Evolutionary conservation across 768 basidiomycete species (phyloP).

Genomic region (Rhodotorula diobovata): DNA sequence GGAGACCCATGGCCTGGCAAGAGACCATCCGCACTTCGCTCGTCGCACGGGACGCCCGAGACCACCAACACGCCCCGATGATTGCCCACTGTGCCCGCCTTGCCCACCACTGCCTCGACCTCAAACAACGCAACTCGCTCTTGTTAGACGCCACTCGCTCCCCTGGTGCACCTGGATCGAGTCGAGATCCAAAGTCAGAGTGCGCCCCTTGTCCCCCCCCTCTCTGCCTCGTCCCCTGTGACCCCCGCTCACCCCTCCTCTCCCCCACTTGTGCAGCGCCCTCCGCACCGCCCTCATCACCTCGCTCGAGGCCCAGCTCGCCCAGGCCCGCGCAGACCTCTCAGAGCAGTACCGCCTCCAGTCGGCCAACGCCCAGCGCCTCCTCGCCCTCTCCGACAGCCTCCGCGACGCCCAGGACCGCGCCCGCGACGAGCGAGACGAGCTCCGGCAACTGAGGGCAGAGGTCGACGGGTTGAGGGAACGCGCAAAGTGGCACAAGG

Average conservation of each 20-base stretch:
- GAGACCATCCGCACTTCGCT: constrained; percentile 49
- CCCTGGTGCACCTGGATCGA: neutral
- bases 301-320: constrained; percentile 90
- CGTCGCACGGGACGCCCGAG: constrained; percentile 73
- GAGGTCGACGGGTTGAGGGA: constrained; percentile 69
- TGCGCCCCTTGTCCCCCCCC: neutral
- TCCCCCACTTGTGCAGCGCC: constrained; percentile 55
- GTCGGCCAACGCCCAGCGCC: constrained; percentile 87
- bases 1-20: constrained; percentile 35
- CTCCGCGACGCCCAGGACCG: constrained; percentile 88
- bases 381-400: constrained; percentile 90
- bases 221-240: neutral
- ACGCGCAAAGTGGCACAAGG: constrained; percentile 74
- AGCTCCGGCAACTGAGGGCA: constrained; percentile 68
- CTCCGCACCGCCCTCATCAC: constrained; percentile 77
- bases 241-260: neutral
- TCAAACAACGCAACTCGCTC: constrained; percentile 87
- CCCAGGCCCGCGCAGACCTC: constrained; percentile 81
- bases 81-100: constrained; percentile 91
- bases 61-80: constrained; percentile 72
- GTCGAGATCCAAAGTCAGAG: no score
- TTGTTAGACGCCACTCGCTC: constrained; percentile 67
- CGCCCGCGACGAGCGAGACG: constrained; percentile 73
- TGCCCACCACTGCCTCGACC: constrained; percentile 81
- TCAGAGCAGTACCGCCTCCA: constrained; percentile 94